Percentiles rank a stretch among this genome's conserved stretches.
These are phyloP conservation scores for Salix udensis DNA, from an alignment of 345 rosid genomes.

Conservation along the genomic window DNA sequence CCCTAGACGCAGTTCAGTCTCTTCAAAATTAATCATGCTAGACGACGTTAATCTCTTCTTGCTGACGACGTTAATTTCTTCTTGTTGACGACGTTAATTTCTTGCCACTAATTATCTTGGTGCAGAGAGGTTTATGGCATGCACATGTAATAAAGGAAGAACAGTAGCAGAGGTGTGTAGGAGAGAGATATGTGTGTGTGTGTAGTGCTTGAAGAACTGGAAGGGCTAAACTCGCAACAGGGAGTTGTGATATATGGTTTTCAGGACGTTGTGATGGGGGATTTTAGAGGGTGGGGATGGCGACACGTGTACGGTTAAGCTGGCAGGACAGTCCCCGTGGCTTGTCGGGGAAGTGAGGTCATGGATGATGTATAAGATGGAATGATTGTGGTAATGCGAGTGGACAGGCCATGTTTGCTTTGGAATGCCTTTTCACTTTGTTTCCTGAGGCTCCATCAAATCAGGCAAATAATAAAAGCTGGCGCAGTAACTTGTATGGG, in stretches of 20 bases:
- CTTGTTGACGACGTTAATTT: not conserved
- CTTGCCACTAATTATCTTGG: not conserved
- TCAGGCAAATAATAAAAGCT: not conserved
- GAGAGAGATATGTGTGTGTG: not conserved
- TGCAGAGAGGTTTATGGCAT: not conserved
- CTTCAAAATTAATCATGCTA: slow-evolving; percentile 69
- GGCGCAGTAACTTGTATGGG: not conserved
- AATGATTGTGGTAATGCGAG: slow-evolving; percentile 44
- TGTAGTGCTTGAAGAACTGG: slow-evolving; percentile 1
- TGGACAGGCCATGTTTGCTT: slow-evolving; percentile 41
- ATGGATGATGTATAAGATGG: slow-evolving; percentile 41
- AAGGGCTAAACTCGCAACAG: slow-evolving; percentile 15
- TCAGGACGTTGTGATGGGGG: slow-evolving; percentile 2
- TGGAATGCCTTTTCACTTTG: slow-evolving; percentile 13
- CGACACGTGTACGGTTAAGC: slow-evolving; percentile 42
- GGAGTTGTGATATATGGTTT: slow-evolving; percentile 26
- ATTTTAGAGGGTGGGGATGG: slow-evolving; percentile 37
- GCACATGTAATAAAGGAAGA: not conserved
- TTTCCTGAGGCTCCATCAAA: slow-evolving; percentile 19
- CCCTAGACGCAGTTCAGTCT: slow-evolving; percentile 82
- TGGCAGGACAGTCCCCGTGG: slow-evolving; percentile 35
- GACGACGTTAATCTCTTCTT: not conserved
- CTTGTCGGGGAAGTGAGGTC: slow-evolving; percentile 55
- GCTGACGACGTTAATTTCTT: not conserved
- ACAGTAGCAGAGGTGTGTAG: not conserved